phyloP scores from a whole-genome alignment of 2,329 filamentous ascomycete genomes.

The Penicillium sclerotiorum region DNA sequence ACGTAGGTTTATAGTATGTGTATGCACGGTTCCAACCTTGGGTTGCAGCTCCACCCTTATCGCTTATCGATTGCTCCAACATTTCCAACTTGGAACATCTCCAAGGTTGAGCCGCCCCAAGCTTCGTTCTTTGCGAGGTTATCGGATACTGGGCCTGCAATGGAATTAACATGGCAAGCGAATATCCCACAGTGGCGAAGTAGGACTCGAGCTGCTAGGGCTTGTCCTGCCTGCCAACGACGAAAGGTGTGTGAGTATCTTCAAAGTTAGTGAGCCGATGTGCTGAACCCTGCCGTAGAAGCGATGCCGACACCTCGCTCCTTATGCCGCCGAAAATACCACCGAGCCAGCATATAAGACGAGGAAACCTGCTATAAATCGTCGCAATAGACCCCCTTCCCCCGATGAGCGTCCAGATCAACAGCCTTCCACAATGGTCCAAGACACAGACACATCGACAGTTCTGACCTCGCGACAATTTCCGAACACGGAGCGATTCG shows the following conservation, averaged over 20 bases:
- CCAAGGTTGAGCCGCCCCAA: no score
- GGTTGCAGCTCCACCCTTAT: no score
- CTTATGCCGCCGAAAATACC: constrained; percentile 8
- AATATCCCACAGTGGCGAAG: constrained; percentile 37
- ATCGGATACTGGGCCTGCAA: constrained; percentile 13
- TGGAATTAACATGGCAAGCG: constrained; percentile 41
- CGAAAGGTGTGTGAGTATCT: constrained; percentile 29
- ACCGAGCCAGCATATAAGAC: constrained; percentile 2
- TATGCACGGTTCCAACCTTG: no score
- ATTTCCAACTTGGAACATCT: no score
- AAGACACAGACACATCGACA: constrained; percentile 5
- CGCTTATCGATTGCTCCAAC: no score
- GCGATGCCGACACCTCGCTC: constrained; percentile 34
- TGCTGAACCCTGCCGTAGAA: constrained; percentile 25
- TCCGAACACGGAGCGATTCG: constrained; percentile 35
- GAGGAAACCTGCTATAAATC: background rate
- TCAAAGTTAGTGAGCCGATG: background rate
- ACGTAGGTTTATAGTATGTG: no score
- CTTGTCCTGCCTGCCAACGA: constrained; percentile 36
- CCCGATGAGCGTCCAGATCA: no score
- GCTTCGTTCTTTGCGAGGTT: no score
- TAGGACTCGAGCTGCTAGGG: constrained; percentile 33
- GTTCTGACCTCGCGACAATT: constrained; percentile 11
- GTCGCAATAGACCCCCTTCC: no score
- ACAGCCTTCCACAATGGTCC: background rate